Percentiles rank a stretch among this genome's conserved stretches.
Evolutionary conservation across 768 basidiomycete genomes (phyloP).

Genomic region (Glaciozyma antarctica): DNA sequence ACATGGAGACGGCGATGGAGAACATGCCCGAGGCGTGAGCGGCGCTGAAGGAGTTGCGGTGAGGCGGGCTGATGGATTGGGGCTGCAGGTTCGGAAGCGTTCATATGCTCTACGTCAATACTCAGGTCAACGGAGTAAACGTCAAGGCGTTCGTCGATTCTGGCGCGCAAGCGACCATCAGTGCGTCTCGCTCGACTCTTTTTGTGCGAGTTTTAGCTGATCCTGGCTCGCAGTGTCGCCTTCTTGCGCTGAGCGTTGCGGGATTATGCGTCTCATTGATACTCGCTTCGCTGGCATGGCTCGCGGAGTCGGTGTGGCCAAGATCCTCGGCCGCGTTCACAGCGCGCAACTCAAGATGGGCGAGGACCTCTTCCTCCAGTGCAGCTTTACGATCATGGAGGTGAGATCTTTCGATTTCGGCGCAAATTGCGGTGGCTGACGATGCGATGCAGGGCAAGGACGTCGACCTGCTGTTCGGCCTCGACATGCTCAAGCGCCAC

Average conservation of each 20-base stretch:
- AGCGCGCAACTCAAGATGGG: constrained; percentile 79
- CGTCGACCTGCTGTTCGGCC: constrained; percentile 89
- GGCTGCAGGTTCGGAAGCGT: constrained; percentile 66
- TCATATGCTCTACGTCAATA: constrained; percentile 88
- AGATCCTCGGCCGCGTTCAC: constrained; percentile 88
- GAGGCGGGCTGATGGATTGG: background rate
- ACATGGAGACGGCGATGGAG: constrained; percentile 86
- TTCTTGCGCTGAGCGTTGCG: constrained; percentile 37
- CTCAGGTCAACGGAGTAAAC: constrained; percentile 81
- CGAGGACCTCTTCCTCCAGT: constrained; percentile 67
- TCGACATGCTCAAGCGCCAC: constrained; percentile 99
- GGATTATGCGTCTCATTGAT: constrained; percentile 89
- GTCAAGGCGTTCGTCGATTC: constrained; percentile 98
- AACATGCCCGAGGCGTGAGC: constrained; percentile 38
- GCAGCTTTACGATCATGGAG: constrained; percentile 93
- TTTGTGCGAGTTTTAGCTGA: background rate
- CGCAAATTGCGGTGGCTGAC: background rate
- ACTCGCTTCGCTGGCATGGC: constrained; percentile 80
- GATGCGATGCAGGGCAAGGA: constrained; percentile 56
- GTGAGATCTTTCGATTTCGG: constrained; percentile 41
- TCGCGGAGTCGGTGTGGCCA: constrained; percentile 84
- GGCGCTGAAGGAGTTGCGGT: constrained; percentile 37
- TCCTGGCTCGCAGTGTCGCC: constrained; percentile 15
- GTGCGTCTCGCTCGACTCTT: constrained; percentile 45
- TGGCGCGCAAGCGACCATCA: constrained; percentile 93